Conservation (phyloP, 2,329 filamentous ascomycete genomes). For the Myotisia sp. region DNA sequence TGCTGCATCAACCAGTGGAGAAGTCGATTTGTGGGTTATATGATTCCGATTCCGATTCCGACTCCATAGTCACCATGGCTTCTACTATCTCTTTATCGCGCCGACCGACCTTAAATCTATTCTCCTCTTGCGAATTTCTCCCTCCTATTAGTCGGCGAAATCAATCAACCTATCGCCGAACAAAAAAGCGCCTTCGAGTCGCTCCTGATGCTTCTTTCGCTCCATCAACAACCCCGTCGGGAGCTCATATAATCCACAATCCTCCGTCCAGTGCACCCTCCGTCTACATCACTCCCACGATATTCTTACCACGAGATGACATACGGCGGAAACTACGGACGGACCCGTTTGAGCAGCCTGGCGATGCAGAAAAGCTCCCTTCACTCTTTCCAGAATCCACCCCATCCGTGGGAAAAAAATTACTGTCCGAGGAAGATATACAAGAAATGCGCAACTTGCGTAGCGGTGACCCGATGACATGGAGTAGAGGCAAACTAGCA, state of each 20-base stretch:
- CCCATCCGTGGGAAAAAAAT: constrained; percentile 34
- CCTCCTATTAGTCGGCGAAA: constrained; percentile 25
- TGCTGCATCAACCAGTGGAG: not conserved
- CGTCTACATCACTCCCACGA: constrained; percentile 49
- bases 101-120: constrained; percentile 23
- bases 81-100: constrained; percentile 19
- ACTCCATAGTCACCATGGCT: constrained; percentile 15
- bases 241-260: constrained; percentile 50
- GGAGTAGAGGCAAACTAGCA: constrained; percentile 46
- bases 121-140: constrained; percentile 26
- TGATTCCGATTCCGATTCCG: not conserved
- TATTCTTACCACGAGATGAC: constrained; percentile 49
- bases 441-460: constrained; percentile 46
- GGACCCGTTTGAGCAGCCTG: constrained; percentile 16
- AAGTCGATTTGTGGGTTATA: too few species aligned
- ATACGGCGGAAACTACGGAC: constrained; percentile 36
- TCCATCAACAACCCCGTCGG: constrained; percentile 22
- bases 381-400: constrained; percentile 37
- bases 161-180: constrained; percentile 38
- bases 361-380: constrained; percentile 25
- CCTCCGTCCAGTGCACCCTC: constrained; percentile 50
- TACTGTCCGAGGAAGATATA: constrained; percentile 43
- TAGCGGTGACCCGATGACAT: constrained; percentile 40
- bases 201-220: constrained; percentile 40
- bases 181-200: constrained; percentile 37